These are phyloP conservation scores for Solanum pinnatisectum DNA, from an alignment of 257 asterid genomes.

Conservation along the genomic window DNA sequence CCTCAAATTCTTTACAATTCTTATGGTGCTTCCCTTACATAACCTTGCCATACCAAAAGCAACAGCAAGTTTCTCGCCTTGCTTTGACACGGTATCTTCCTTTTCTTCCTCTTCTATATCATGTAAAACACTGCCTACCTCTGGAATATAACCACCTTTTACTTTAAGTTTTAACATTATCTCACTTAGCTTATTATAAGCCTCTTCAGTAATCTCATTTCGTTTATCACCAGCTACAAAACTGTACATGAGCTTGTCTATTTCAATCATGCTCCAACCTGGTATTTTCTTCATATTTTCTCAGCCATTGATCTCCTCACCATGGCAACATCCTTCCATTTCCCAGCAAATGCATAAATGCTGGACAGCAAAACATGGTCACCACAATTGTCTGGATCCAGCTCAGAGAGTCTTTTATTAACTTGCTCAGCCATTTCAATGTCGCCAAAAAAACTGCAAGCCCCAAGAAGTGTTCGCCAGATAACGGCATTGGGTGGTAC, in stretches of 20 bases:
- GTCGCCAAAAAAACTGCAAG: constrained; percentile 67
- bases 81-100: constrained; percentile 45
- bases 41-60: constrained; percentile 56
- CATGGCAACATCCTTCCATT: constrained; percentile 54
- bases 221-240: constrained; percentile 33
- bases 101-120: constrained; percentile 69
- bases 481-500: constrained; percentile 55
- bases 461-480: constrained; percentile 92
- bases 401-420: constrained; percentile 42
- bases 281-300: constrained; percentile 44
- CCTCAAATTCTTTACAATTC: constrained; percentile 68
- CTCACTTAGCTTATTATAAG: constrained; percentile 43
- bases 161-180: constrained; percentile 34
- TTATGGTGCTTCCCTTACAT: constrained; percentile 21
- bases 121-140: constrained; percentile 33
- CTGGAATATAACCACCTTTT: constrained; percentile 55
- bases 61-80: constrained; percentile 68
- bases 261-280: constrained; percentile 79
- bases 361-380: constrained; percentile 70
- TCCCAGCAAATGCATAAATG: constrained; percentile 66
- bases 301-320: constrained; percentile 57
- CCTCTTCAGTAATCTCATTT: constrained; percentile 28
- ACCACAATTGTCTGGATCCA: constrained; percentile 58
- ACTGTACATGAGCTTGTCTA: constrained; percentile 39
- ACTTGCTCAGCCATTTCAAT: constrained; percentile 58